Percentiles rank a stretch among this genome's conserved stretches.
These are phyloP conservation scores for Sporothrix mexicana DNA, from an alignment of 2,329 filamentous ascomycete genomes.

Conservation along the genomic window DNA sequence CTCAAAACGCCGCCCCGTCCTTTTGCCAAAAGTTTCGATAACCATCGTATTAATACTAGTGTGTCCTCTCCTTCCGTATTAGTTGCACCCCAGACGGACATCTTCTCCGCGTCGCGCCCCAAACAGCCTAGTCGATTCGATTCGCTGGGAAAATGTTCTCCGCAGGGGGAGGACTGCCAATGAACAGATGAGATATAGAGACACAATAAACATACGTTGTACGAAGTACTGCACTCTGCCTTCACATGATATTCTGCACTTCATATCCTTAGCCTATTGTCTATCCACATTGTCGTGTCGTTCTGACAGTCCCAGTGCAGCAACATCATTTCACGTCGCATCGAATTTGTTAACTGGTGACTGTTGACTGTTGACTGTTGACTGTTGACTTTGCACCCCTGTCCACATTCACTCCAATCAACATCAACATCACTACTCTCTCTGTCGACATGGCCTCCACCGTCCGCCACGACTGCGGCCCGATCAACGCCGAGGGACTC, in stretches of 20 bases:
- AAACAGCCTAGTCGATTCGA: not conserved
- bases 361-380: no score
- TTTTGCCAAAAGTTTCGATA: no score
- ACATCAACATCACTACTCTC: not conserved
- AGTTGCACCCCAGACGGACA: not conserved
- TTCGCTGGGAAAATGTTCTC: conserved; percentile 4
- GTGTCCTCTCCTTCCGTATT: not conserved
- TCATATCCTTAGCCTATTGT: conserved; percentile 2
- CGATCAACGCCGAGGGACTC: not conserved
- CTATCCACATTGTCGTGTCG: not conserved
- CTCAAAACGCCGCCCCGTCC: not conserved
- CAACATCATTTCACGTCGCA: not conserved
- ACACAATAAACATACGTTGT: not conserved
- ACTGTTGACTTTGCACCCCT: not conserved
- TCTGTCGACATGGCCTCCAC: not conserved
- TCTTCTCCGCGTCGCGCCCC: not conserved
- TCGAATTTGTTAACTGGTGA: not conserved
- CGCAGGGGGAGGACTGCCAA: not conserved
- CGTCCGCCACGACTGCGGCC: conserved; percentile 3
- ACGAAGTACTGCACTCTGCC: not conserved
- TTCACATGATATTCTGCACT: not conserved
- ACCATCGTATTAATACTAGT: no score
- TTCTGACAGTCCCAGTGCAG: not conserved
- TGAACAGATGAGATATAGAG: not conserved
- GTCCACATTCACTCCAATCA: not conserved